phyloP scores from a whole-genome alignment of 495 filamentous ascomycete species.

The Tuber borchii region DNA sequence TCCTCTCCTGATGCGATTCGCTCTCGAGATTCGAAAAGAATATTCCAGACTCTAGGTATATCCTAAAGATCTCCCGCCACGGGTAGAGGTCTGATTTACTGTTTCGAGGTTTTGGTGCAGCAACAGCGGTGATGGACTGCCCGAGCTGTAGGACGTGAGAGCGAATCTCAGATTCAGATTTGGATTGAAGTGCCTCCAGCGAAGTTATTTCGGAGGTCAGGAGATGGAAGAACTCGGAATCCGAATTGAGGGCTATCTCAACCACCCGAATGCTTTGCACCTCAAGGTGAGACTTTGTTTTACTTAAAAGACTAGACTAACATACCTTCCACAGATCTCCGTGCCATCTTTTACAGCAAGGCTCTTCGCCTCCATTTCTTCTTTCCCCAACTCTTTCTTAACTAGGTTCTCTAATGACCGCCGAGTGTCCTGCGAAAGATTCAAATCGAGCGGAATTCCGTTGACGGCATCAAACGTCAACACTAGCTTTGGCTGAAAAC shows the following conservation, averaged over 20 bases:
- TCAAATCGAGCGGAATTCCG: conserved; percentile 50
- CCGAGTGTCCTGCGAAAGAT: conserved; percentile 51
- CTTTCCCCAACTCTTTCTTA: conserved; percentile 21
- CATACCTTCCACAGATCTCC: background rate
- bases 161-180: conserved; percentile 53
- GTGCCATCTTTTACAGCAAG: background rate
- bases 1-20: conserved; percentile 52
- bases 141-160: conserved; percentile 53
- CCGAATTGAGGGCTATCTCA: conserved; percentile 60
- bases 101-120: conserved; percentile 51
- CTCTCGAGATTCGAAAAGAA: conserved; percentile 65
- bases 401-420: conserved; percentile 51
- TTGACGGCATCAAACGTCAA: conserved; percentile 52
- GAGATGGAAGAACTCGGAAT: conserved; percentile 61
- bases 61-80: conserved; percentile 67
- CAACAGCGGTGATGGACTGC: conserved; percentile 51
- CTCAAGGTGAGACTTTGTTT: background rate
- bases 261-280: conserved; percentile 40
- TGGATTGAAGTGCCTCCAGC: conserved; percentile 54
- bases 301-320: background rate
- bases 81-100: conserved; percentile 57
- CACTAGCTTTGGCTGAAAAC: conserved; percentile 55
- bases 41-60: conserved; percentile 62
- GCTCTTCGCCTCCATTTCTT: conserved; percentile 21
- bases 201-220: conserved; percentile 56